A percentile compares a stretch with the other conserved stretches of the same genome.
Conservation (phyloP, 2,329 filamentous ascomycete genomes). For the Hymenoscyphus albidus region DNA sequence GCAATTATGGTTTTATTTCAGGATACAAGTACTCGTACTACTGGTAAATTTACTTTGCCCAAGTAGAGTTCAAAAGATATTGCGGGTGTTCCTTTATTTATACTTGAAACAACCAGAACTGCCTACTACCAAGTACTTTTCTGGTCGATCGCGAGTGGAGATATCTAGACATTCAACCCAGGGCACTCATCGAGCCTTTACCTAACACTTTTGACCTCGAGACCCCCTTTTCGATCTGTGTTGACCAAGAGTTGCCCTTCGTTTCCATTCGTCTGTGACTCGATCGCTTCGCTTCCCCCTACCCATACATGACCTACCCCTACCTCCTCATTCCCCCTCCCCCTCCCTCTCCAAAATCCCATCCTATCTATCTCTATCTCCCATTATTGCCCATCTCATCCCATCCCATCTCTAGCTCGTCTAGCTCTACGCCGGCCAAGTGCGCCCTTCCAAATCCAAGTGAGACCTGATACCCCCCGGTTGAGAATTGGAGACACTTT, state of each 20-base stretch:
- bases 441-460: slow-evolving; percentile 10
- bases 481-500: slow-evolving; percentile 17
- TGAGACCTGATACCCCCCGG: slow-evolving; percentile 26
- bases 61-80: too few relatives aligned
- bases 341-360: background rate
- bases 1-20: too few relatives aligned
- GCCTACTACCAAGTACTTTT: background rate
- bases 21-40: too few relatives aligned
- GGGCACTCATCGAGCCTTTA: slow-evolving; percentile 6
- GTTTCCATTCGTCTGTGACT: slow-evolving; percentile 12
- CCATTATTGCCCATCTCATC: slow-evolving; percentile 6
- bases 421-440: slow-evolving; percentile 1
- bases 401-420: slow-evolving; percentile 1
- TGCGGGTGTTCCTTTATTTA: too few relatives aligned
- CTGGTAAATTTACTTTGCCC: too few relatives aligned
- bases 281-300: slow-evolving; percentile 13
- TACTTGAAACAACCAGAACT: too few relatives aligned
- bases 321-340: background rate
- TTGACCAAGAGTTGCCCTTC: background rate
- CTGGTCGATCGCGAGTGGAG: background rate
- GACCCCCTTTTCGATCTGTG: slow-evolving; percentile 4
- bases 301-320: background rate
- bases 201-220: slow-evolving; percentile 5
- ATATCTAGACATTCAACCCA: background rate
- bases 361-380: slow-evolving; percentile 7